Evolutionary conservation across 345 rosid genomes (phyloP), one percentile per base, ranked within the genome.

Genomic region (Microcos paniculata): DNA sequence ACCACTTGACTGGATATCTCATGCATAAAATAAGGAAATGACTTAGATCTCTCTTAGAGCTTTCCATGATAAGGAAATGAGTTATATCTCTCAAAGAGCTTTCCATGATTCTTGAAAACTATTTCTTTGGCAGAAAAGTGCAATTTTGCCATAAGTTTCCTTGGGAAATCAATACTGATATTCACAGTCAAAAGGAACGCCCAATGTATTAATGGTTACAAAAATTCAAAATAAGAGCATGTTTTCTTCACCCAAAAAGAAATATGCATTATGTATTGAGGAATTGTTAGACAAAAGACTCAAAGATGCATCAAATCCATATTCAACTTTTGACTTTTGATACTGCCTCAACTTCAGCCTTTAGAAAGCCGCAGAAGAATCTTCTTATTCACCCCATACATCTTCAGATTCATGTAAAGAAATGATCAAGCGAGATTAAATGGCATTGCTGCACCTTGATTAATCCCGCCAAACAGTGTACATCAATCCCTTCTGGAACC

Each of bases 381-480:
- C 72, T 46, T 67, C 16, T 53, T 57, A 35, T 58, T 68, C 56
- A 55, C 9, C 23, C 21, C 62, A 45, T 8, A 63, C 45, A 59
- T 8, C 12, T 33, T 18, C 4, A 48, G 38, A 57, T 26, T 71
- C 61, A 67, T 45, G 56, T 30, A 77, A 73, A 30, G 62, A 15
- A 55, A 77, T 19, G 31, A 63, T 51, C n/a, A 65, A 38, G 21
- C 1, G 48, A 57, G 57, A 69, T 43, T 19, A 62, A 71, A n/a
- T 45, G 51, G 31, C 23, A 77, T 45, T 7, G 23, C 14, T 14
- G 33, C 73, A 87, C 81, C 82, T 79, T 82, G 73, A 84, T 83
- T 74, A 95, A 92, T 76, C 97, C 97, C 7, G 99, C 94, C 84
- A 95, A 85, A 82, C 98, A 95, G 56, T 95, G 99, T 73, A 90